Percentiles rank a stretch among this genome's conserved stretches.
Conservation (phyloP, 208 protist genomes). For the Trypanosoma platydactyli region DNA sequence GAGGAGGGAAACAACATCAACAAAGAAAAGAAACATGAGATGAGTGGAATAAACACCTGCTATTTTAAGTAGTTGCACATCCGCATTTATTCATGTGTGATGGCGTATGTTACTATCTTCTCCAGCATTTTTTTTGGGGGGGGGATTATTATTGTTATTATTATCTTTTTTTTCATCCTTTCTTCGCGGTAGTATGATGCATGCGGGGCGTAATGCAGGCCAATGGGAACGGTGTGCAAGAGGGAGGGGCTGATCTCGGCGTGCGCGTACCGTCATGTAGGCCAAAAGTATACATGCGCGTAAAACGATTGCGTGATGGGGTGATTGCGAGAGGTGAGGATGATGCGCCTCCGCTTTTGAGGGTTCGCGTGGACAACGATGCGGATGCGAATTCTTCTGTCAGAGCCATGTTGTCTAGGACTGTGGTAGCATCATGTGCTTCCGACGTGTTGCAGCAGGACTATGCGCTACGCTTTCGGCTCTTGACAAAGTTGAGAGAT, state of each 20-base stretch:
- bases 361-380: slow-evolving; percentile 11
- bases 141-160: slow-evolving; percentile 3
- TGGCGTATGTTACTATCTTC: no score
- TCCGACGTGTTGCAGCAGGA: not conserved
- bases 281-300: slow-evolving; percentile 17
- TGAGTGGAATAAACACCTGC: not conserved
- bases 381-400: not conserved
- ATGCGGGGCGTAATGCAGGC: not conserved
- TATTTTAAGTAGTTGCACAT: no score
- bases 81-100: no score
- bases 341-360: slow-evolving; percentile 16
- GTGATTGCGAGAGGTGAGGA: not conserved
- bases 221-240: not conserved
- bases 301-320: slow-evolving; percentile 10
- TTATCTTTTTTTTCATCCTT: slow-evolving; percentile 3
- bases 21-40: slow-evolving; percentile 4
- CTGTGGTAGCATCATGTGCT: not conserved
- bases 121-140: no score
- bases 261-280: not conserved
- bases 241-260: not conserved
- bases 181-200: slow-evolving; percentile 7
- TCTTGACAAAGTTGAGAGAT: slow-evolving; percentile 3
- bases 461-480: slow-evolving; percentile 7
- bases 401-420: not conserved
- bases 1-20: not conserved